Base-by-base conservation (phyloP, 2,329 filamentous ascomycete genomes). In the Davidsoniella australis region DNA sequence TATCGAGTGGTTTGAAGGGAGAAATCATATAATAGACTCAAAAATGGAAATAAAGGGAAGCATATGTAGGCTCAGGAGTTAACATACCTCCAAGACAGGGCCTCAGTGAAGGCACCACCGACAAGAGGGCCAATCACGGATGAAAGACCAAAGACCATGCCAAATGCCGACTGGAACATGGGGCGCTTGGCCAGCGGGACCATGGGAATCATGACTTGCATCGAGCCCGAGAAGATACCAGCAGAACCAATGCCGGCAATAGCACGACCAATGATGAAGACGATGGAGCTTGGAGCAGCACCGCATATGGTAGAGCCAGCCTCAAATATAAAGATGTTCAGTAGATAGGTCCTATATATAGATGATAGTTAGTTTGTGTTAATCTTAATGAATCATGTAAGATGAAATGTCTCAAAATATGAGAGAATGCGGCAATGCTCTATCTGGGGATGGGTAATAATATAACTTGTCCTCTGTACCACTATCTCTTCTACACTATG, bases 181-280 rank as follows among this genome's bases (percentile, higher is more conserved):
- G 71, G 76, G 26, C 78, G 64, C 56, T 76, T 76, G 45, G 72
- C 69, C 1, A 81, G 66, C 2, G 77, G 77, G 0, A 80, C 67
- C 63, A 76, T 66, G 26, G 70, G 68, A 41, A 76, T 70, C 59
- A 77, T 70, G 52, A 73, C 68, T 58, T 78, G 65, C 60, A 75
- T 70, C 41, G 68, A 67, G 6, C 74, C 74, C 0, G 73, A 71
- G 57, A 74, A 74, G 57, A 78, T 74, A 47, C 74, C 74, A 1
- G 73, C 72, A 2, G 70, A 68, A 0, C 73, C 74, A 5, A 74
- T 53, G 12, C 75, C 75, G 29, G 74, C 72, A 50, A 78, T 66
- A 43, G 74, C 71, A 36, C 75, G 68, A 6, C 75, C 75, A 16
- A 71, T 53, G 50, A 78, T 77, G 56, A 78, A 73, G 45, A 66